phyloP scores from a whole-genome alignment of 1,139 yeast genomes.

The Kazachstania sp. region DNA sequence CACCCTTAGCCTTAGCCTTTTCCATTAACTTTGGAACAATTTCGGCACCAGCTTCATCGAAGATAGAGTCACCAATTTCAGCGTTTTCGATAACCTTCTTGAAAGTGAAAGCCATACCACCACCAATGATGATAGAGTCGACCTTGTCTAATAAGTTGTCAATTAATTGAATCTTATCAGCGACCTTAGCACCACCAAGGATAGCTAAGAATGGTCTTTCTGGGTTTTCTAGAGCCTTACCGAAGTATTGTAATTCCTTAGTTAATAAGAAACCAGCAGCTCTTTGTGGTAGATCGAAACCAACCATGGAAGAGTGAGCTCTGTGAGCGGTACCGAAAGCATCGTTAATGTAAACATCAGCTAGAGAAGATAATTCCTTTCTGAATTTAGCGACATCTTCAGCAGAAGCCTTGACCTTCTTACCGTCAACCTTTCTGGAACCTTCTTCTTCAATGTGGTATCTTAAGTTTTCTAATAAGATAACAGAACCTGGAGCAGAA shows the following conservation, averaged over 20 bases:
- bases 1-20: conserved; percentile 86
- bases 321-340: conserved; percentile 96
- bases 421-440: conserved; percentile 17
- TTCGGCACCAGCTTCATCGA: conserved; percentile 17
- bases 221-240: conserved; percentile 96
- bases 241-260: conserved; percentile 91
- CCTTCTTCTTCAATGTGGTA: conserved; percentile 59
- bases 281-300: conserved; percentile 57
- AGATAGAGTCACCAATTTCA: conserved; percentile 16
- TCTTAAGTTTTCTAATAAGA: conserved; percentile 90
- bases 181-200: conserved; percentile 97
- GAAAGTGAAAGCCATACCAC: conserved; percentile 20
- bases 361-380: conserved; percentile 73
- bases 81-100: conserved; percentile 14
- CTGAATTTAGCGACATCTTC: conserved; percentile 92
- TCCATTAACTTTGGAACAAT: conserved; percentile 15
- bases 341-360: conserved; percentile 93
- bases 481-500: conserved; percentile 55
- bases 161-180: conserved; percentile 30
- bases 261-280: conserved; percentile 92
- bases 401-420: conserved; percentile 27
- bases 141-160: conserved; percentile 17
- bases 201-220: conserved; percentile 95
- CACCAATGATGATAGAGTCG: conserved; percentile 16
- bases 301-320: conserved; percentile 18